A percentile compares a stretch with the other conserved stretches of the same genome.
Evolutionary conservation across 2,329 filamentous ascomycete genomes (phyloP).

Genomic region (Acephala macrosclerotiorum): DNA sequence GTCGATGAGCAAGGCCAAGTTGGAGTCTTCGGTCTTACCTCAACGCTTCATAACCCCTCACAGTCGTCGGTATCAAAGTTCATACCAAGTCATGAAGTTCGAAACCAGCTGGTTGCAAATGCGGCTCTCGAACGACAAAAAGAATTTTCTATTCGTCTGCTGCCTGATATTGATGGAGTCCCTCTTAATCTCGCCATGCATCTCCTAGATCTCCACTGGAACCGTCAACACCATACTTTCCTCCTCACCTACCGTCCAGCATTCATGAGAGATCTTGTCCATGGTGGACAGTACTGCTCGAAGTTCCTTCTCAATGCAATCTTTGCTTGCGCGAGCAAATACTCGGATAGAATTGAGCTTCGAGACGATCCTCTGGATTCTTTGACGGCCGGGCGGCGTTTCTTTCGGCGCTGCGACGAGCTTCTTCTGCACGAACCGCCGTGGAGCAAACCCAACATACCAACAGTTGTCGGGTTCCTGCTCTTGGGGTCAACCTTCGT

Average conservation of each 20-base stretch:
- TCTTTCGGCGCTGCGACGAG: constrained; percentile 49
- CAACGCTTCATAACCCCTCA: not conserved
- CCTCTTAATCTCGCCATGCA: constrained; percentile 47
- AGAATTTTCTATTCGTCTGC: constrained; percentile 4
- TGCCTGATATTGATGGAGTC: constrained; percentile 34
- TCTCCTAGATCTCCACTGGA: constrained; percentile 49
- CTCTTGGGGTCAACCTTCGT: constrained; percentile 40
- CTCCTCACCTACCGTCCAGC: constrained; percentile 49
- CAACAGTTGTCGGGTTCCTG: constrained; percentile 41
- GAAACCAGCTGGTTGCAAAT: constrained; percentile 3
- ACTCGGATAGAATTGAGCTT: constrained; percentile 48
- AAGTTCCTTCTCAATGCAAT: constrained; percentile 52
- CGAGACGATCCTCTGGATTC: constrained; percentile 46
- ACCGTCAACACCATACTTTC: constrained; percentile 48
- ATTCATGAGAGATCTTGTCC: constrained; percentile 48
- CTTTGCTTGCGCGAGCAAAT: constrained; percentile 49
- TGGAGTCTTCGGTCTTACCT: constrained; percentile 3
- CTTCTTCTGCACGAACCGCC: constrained; percentile 43
- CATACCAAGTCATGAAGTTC: not conserved
- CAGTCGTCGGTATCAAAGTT: not conserved
- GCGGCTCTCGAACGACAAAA: constrained; percentile 2
- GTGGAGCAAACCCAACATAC: constrained; percentile 39
- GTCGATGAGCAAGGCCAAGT: constrained; percentile 9
- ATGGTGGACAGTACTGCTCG: constrained; percentile 47
- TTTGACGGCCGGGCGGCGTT: constrained; percentile 46